These are phyloP conservation scores for Turritis glabra DNA, from an alignment of 345 rosid genomes.

Conservation along the genomic window DNA sequence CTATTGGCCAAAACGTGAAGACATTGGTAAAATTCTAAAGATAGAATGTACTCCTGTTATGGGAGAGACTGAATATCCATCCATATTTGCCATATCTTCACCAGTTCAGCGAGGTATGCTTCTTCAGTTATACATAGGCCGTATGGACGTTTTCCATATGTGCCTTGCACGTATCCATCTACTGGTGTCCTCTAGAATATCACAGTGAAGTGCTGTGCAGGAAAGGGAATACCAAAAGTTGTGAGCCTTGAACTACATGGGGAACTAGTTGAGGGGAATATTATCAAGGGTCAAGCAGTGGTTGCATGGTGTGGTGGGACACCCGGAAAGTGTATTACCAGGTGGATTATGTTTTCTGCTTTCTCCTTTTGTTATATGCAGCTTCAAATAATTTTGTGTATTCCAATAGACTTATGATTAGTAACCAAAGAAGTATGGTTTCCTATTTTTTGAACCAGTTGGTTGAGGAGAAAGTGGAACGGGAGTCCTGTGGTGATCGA, in stretches of 20 bases:
- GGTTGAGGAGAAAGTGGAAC: conserved; percentile 96
- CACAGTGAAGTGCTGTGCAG: conserved; percentile 42
- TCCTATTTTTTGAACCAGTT: conserved; percentile 48
- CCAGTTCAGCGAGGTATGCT: conserved; percentile 75
- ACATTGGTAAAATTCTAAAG: conserved; percentile 74
- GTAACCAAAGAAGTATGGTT: conserved; percentile 19
- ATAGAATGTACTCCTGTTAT: conserved; percentile 72
- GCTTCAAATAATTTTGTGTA: not conserved
- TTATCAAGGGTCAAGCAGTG: conserved; percentile 66
- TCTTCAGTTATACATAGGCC: conserved; percentile 15
- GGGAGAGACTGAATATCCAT: conserved; percentile 71
- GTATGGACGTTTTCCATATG: conserved; percentile 13
- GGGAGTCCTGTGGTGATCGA: conserved; percentile 84
- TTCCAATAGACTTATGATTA: conserved; percentile 8
- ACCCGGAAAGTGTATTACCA: conserved; percentile 91
- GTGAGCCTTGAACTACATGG: conserved; percentile 83
- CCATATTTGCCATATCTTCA: conserved; percentile 79
- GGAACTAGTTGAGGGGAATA: conserved; percentile 81
- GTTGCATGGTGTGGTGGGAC: conserved; percentile 99
- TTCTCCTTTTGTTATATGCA: conserved; percentile 15
- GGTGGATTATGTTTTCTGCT: conserved; percentile 47
- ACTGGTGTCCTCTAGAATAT: conserved; percentile 19
- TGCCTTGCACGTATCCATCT: not conserved
- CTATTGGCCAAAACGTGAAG: conserved; percentile 90
- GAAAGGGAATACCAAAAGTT: conserved; percentile 92